Percentiles rank a stretch among this genome's conserved stretches.
Conservation (phyloP, 1,284 basidiomycete species). For the Fomes fomentarius region DNA sequence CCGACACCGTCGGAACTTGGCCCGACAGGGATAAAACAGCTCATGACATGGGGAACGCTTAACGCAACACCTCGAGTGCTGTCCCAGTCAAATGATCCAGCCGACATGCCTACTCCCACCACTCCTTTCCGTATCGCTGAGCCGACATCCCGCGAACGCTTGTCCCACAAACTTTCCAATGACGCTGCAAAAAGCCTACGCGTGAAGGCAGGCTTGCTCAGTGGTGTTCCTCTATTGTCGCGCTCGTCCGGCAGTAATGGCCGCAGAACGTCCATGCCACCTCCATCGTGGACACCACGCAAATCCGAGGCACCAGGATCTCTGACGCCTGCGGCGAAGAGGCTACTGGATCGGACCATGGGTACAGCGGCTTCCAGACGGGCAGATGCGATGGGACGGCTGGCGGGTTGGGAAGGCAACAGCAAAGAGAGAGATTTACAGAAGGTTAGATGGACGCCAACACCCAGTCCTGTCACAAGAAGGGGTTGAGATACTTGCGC, state of each 20-base stretch:
- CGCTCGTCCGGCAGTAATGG: constrained; percentile 38
- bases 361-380: constrained; percentile 62
- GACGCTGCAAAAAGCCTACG: constrained; percentile 71
- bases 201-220: constrained; percentile 66
- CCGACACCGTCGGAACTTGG: constrained; percentile 83
- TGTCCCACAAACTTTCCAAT: constrained; percentile 79
- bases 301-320: constrained; percentile 66
- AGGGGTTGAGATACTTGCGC: constrained; percentile 27
- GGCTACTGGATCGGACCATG: constrained; percentile 73
- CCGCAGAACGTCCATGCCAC: constrained; percentile 61
- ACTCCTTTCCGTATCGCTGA: constrained; percentile 76
- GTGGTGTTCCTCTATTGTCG: constrained; percentile 33
- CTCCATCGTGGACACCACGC: constrained; percentile 71
- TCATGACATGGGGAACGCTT: constrained; percentile 94
- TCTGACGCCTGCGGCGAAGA: constrained; percentile 80
- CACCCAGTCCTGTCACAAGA: constrained; percentile 51
- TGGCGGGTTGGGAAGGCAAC: constrained; percentile 59
- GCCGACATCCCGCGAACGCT: constrained; percentile 71
- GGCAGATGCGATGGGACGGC: constrained; percentile 69
- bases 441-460: constrained; percentile 80
- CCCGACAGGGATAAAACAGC: constrained; percentile 75
- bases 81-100: constrained; percentile 62
- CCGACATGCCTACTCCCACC: constrained; percentile 45
- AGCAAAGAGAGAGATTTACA: constrained; percentile 63
- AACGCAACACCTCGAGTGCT: constrained; percentile 86